phyloP scores from a whole-genome alignment of 768 basidiomycete species.

The Daedaleopsis nitida region DNA sequence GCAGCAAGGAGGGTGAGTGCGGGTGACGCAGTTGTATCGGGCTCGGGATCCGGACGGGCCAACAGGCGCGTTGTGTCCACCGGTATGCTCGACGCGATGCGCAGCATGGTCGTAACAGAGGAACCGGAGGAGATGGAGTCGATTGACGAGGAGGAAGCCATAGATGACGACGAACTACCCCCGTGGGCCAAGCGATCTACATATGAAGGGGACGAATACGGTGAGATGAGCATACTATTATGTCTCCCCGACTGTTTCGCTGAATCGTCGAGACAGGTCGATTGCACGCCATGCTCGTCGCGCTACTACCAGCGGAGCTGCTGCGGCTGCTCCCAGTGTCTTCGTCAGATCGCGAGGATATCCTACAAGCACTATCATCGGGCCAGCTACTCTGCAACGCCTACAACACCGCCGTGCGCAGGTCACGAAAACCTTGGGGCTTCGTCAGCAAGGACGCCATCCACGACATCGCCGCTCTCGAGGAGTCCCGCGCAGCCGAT shows the following conservation, averaged over 20 bases:
- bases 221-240: conserved; percentile 39
- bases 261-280: conserved; percentile 48
- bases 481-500: conserved; percentile 41
- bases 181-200: conserved; percentile 69
- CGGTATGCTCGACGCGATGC: conserved; percentile 58
- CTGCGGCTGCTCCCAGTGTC: conserved; percentile 38
- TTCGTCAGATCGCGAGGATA: conserved; percentile 35
- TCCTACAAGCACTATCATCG: conserved; percentile 63
- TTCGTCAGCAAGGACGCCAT: conserved; percentile 77
- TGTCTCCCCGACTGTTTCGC: neutral
- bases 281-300: conserved; percentile 57
- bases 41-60: conserved; percentile 14
- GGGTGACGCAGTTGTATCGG: conserved; percentile 35
- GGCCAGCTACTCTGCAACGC: conserved; percentile 81
- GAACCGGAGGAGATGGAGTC: conserved; percentile 61
- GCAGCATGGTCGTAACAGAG: conserved; percentile 44
- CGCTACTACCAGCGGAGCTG: conserved; percentile 63
- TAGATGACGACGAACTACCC: conserved; percentile 76
- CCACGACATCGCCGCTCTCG: conserved; percentile 76
- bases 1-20: conserved; percentile 54
- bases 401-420: conserved; percentile 80
- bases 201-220: conserved; percentile 59
- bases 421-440: conserved; percentile 85
- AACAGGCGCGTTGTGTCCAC: conserved; percentile 60
- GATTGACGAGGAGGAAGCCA: conserved; percentile 48